Evolutionary conservation across 1,284 basidiomycete species (phyloP), one percentile per base, ranked within the genome.

Genomic region (Puccinia brachypodii): DNA sequence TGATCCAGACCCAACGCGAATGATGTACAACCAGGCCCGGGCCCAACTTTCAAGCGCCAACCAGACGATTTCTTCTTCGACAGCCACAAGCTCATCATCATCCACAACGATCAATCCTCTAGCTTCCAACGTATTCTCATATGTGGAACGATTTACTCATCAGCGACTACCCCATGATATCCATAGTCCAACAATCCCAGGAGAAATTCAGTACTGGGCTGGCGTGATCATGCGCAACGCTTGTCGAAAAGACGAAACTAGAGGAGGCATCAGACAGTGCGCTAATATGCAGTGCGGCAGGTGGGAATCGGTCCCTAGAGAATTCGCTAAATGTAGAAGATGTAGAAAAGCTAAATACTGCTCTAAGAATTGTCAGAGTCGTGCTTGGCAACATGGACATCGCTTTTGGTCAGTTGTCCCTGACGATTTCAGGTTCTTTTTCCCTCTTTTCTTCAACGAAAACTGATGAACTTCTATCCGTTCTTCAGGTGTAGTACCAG

Each of bases 171-270:
- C 92, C 28, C 91, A 91, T 0, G 93, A 95, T 85, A 90, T 90
- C 38, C 90, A 92, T 84, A 88, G 94, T 82, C 90, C 90, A 8
- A 91, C 91, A 50, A 89, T 98, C 6, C 94, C 95, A 0, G 89
- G 89, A 31, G 96, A 98, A 87, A 97, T 99, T 74, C 95, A 98
- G 88, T 98, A 98, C 86, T 99, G 96, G 97, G 96, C 96, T 0
- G 95, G 96, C 3, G 96, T 98, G 16, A 98, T 98, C 85, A 99
- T 99, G 96, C 90, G 97, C 76, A 99, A 99, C 86, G 96, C 97
- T 8, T 99, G 96, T 88, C 89, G 96, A 86, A 99, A 99, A 89
- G 96, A 99, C 85, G 96, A 98, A 83, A 91, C 89, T 71, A 88
- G 93, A 64, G 95, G 95, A 82, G 97, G 97, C 3, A 96, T 98